Conservation (phyloP, 2,329 filamentous ascomycete genomes). For the Phaeosphaeriaceae sp. region DNA sequence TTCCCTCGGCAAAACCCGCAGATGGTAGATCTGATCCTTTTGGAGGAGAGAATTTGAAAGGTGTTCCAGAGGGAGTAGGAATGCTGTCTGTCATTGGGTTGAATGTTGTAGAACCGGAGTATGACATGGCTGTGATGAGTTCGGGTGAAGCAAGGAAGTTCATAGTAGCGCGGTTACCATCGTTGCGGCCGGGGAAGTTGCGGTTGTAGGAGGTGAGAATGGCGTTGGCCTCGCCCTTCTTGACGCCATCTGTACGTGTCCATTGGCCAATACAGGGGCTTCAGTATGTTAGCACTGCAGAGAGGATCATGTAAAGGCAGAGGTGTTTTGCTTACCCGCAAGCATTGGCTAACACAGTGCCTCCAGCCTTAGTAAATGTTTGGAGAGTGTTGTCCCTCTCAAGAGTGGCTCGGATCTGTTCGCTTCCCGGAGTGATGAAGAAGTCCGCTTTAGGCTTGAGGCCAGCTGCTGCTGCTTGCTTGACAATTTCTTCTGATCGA, state of each 20-base stretch:
- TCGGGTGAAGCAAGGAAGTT: slow-evolving; percentile 98
- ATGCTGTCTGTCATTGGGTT: slow-evolving; percentile 92
- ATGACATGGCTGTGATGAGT: slow-evolving; percentile 94
- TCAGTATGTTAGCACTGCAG: slow-evolving; percentile 14
- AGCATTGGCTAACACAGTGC: slow-evolving; percentile 89
- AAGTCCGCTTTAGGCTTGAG: slow-evolving; percentile 89
- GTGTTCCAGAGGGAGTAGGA: slow-evolving; percentile 76
- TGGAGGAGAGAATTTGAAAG: slow-evolving; percentile 85
- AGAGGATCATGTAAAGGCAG: not conserved
- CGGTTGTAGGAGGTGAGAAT: slow-evolving; percentile 98
- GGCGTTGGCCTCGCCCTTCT: slow-evolving; percentile 87
- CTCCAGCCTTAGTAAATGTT: slow-evolving; percentile 86
- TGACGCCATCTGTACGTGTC: slow-evolving; percentile 85
- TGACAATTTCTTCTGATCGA: slow-evolving; percentile 88
- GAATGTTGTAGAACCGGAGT: slow-evolving; percentile 90
- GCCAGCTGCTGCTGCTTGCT: slow-evolving; percentile 88
- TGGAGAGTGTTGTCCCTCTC: slow-evolving; percentile 86
- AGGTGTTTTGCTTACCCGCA: slow-evolving; percentile 61
- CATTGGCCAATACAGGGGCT: slow-evolving; percentile 91
- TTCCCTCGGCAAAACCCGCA: slow-evolving; percentile 81
- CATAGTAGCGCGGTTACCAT: slow-evolving; percentile 96
- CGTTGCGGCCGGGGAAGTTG: slow-evolving; percentile 96
- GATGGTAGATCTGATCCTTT: slow-evolving; percentile 66
- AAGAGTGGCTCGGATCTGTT: slow-evolving; percentile 94
- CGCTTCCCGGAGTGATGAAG: slow-evolving; percentile 94